Conservation (phyloP, 805 yeast genomes). For the Saccharomycopsis capsularis region DNA sequence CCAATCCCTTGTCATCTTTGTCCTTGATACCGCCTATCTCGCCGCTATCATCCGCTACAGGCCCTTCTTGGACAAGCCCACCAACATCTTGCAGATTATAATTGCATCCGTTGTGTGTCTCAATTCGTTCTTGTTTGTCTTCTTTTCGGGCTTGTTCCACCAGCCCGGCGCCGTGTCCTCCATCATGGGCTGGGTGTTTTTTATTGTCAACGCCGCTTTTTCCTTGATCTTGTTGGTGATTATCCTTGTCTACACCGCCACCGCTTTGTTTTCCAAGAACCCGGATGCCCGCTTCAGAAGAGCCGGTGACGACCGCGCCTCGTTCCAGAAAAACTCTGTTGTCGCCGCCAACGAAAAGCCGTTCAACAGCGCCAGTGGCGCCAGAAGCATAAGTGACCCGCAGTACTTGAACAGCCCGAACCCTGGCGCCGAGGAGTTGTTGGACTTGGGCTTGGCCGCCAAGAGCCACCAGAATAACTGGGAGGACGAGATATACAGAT, state of each 20-base stretch:
- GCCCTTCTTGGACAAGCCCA: slow-evolving; percentile 79
- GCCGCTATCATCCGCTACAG: slow-evolving; percentile 51
- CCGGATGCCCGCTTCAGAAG: slow-evolving; percentile 87
- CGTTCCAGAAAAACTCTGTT: slow-evolving; percentile 54
- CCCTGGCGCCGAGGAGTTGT: slow-evolving; percentile 36
- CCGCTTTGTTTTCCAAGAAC: slow-evolving; percentile 66
- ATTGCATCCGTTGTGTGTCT: slow-evolving; percentile 66
- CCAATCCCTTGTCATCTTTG: slow-evolving; percentile 69
- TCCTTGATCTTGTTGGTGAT: slow-evolving; percentile 64
- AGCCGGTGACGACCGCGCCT: slow-evolving; percentile 85
- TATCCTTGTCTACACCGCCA: slow-evolving; percentile 58
- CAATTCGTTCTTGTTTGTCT: slow-evolving; percentile 78
- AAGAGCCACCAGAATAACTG: slow-evolving; percentile 70
- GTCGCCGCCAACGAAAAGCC: slow-evolving; percentile 28
- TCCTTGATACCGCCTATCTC: slow-evolving; percentile 67
- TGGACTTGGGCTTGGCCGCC: slow-evolving; percentile 78
- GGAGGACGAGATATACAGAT: slow-evolving; percentile 49
- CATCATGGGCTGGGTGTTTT: slow-evolving; percentile 88
- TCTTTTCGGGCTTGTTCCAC: slow-evolving; percentile 77
- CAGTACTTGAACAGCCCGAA: slow-evolving; percentile 15
- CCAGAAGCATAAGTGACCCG: neutral
- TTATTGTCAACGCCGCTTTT: slow-evolving; percentile 83
- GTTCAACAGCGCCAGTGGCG: neutral
- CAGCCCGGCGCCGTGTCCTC: slow-evolving; percentile 75
- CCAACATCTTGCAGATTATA: slow-evolving; percentile 68